phyloP scores from a whole-genome alignment of 164 flowering plant genomes.

The Santalum album region DNA sequence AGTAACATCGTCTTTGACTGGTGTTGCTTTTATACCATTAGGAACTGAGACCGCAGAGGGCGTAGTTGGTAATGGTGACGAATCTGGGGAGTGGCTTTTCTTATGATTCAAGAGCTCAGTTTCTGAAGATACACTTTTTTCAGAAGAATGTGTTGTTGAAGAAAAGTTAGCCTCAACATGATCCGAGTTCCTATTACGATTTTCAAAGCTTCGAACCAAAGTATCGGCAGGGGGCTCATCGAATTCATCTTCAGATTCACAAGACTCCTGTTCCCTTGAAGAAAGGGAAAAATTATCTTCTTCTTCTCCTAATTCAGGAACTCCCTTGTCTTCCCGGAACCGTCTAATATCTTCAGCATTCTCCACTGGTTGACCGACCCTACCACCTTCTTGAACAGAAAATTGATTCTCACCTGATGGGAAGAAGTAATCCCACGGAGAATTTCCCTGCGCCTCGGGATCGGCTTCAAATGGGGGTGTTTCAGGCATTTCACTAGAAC shows the following conservation, averaged over 20 bases:
- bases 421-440: conserved; percentile 83
- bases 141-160: conserved; percentile 22
- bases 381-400: conserved; percentile 44
- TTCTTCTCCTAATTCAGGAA: conserved; percentile 55
- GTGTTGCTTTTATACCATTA: conserved; percentile 23
- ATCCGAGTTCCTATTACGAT: conserved; percentile 34
- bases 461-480: conserved; percentile 29
- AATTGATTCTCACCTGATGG: conserved; percentile 50
- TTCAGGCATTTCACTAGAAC: conserved; percentile 35
- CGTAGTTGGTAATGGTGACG: conserved; percentile 37
- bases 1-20: conserved; percentile 24
- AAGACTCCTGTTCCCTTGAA: conserved; percentile 31
- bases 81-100: conserved; percentile 37
- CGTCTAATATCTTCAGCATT: conserved; percentile 29
- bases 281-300: conserved; percentile 33
- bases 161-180: conserved; percentile 18
- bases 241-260: conserved; percentile 73
- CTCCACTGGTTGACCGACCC: conserved; percentile 27
- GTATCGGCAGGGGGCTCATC: conserved; percentile 57
- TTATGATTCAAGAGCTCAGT: conserved; percentile 29
- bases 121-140: conserved; percentile 28
- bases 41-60: conserved; percentile 25
- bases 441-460: conserved; percentile 27
- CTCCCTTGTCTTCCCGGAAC: conserved; percentile 49
- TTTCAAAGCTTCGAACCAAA: conserved; percentile 61